Evolutionary conservation across 805 yeast species (phyloP), one percentile per base, ranked within the genome.

Genomic region (Candida railenensis): DNA sequence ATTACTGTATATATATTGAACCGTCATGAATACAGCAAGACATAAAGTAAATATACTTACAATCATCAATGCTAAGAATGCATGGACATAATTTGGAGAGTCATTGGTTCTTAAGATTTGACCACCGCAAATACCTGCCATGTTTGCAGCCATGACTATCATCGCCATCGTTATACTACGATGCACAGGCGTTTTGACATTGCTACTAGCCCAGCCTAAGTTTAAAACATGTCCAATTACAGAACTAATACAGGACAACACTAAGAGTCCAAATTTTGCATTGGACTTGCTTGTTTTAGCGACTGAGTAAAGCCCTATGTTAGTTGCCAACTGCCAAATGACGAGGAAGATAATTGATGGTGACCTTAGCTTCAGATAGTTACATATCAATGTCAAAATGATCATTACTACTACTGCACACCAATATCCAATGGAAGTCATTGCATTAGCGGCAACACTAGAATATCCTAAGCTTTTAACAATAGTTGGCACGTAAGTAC

Each of bases 101-200:
- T 53, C 57, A 34, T 42, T 34, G 11, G 42, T 45, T 45, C 56
- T 48, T 37, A 52, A 33, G 9, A 50, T 47, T 39, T 53, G 55
- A 2, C 55, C 54, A 43, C 51, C 57, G 41, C 49, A 45, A 20
- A 53, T 48, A 30, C 56, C 55, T 8, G 53, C 57, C 16, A 51
- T 48, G 37, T 53, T 50, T 1, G 54, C 54, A 18, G 51, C 49
- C 55, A 52, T 52, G 2, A 52, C 48, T 21, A 50, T 21, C 32
- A 50, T 19, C 3, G 53, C 52, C 48, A 52, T 41, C 8, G 53
- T 46, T 21, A 53, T 43, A 43, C 50, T 52, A 22, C 56, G 45
- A 30, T 46, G 45, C 3, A 38, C 40, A 7, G 53, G 55, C n/a
- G 45, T 48, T 22, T 34, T 40, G 21, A 45, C n/a, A 34, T 53